These are phyloP conservation scores for Asterochloris sp. DNA, from an alignment of 139 green algal genomes.

Conservation along the genomic window DNA sequence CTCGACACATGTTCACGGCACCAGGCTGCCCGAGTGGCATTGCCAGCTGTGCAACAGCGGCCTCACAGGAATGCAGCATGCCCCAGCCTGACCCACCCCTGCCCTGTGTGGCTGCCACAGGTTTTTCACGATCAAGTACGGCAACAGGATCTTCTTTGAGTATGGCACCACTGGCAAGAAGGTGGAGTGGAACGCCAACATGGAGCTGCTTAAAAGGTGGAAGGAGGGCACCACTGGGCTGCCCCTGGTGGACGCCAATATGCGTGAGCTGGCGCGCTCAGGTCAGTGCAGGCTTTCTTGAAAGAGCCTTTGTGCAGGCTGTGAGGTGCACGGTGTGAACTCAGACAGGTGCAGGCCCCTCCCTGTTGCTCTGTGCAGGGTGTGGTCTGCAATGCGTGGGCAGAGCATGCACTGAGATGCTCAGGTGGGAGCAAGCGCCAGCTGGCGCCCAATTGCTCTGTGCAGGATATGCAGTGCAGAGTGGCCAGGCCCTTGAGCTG, in stretches of 20 bases:
- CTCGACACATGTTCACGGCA: too few relatives aligned
- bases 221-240: conserved; percentile 78
- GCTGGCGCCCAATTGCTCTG: too few relatives aligned
- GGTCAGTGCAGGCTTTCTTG: conserved; percentile 34
- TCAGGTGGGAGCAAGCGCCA: too few relatives aligned
- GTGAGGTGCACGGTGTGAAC: neutral
- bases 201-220: conserved; percentile 68
- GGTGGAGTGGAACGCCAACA: conserved; percentile 45
- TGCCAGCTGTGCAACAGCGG: too few relatives aligned
- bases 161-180: conserved; percentile 37
- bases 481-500: too few relatives aligned
- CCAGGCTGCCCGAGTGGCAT: too few relatives aligned
- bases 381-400: too few relatives aligned
- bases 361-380: neutral
- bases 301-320: too few relatives aligned
- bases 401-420: too few relatives aligned
- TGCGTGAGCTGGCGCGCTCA: conserved; percentile 88
- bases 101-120: conserved; percentile 19
- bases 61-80: too few relatives aligned
- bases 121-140: conserved; percentile 91
- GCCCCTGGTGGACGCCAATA: conserved; percentile 97
- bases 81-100: neutral
- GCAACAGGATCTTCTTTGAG: conserved; percentile 81
- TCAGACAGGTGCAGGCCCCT: neutral
- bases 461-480: too few relatives aligned